Conservation (phyloP, 257 asterid species). For the Buddleja alternifolia region DNA sequence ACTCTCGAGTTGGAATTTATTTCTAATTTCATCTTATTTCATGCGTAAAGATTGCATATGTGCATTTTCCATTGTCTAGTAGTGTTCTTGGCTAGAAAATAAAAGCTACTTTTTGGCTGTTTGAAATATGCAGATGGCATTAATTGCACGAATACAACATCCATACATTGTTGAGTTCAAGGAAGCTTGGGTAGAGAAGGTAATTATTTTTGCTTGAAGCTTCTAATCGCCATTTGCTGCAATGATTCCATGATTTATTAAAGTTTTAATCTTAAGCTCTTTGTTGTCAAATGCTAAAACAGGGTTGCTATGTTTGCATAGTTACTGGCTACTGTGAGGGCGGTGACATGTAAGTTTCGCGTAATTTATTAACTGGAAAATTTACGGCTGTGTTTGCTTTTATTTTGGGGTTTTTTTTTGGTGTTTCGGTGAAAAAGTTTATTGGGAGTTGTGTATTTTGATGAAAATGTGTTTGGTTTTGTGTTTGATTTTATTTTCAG, state of each 20-base stretch:
- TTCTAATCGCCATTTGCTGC: not conserved
- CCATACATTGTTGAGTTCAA: conserved; percentile 93
- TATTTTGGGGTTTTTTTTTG: too few relatives aligned
- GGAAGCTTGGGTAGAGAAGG: conserved; percentile 99
- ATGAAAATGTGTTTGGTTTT: too few relatives aligned
- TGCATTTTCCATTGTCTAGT: not conserved
- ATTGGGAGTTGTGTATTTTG: too few relatives aligned
- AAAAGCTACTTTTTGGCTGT: conserved; percentile 18
- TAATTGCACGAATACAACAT: conserved; percentile 87
- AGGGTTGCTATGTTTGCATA: conserved; percentile 99
- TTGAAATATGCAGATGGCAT: conserved; percentile 78
- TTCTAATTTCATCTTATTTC: conserved; percentile 10
- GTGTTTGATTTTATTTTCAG: too few relatives aligned
- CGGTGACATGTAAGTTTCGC: conserved; percentile 89
- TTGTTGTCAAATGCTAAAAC: conserved; percentile 33
- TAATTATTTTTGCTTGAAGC: conserved; percentile 35
- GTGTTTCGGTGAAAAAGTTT: too few relatives aligned
- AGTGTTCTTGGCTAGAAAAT: conserved; percentile 21
- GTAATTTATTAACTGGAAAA: conserved; percentile 4
- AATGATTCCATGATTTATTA: conserved; percentile 8
- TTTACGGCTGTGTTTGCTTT: not conserved
- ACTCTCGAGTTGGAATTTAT: not conserved
- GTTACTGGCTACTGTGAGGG: conserved; percentile 99
- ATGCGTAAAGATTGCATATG: not conserved
- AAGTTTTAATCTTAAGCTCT: conserved; percentile 14